Percentiles rank a stretch among this genome's conserved stretches.
Evolutionary conservation across 768 basidiomycete species (phyloP).

Genomic region (Mycena latifolia): DNA sequence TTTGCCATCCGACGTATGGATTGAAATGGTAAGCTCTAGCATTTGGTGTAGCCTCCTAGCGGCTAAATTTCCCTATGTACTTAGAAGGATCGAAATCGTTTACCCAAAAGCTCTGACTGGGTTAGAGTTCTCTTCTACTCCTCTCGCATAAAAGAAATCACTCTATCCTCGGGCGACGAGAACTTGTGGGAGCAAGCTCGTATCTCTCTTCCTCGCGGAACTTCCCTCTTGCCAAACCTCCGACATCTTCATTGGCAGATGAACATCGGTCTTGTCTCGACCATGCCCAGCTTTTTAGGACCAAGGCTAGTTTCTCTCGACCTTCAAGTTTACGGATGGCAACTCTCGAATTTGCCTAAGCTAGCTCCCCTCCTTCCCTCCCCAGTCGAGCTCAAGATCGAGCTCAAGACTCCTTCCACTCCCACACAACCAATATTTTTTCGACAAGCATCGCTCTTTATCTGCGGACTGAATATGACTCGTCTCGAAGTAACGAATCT

Average conservation of each 20-base stretch:
- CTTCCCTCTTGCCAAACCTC: neutral
- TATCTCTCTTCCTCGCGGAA: neutral
- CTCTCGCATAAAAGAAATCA: neutral
- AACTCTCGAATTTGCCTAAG: neutral
- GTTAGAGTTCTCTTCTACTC: neutral
- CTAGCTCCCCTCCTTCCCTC: neutral
- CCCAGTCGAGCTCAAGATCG: too few relatives aligned
- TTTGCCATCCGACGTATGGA: neutral
- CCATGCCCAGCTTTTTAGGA: neutral
- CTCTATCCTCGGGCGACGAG: neutral
- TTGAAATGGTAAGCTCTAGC: neutral
- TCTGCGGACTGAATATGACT: conserved; percentile 1
- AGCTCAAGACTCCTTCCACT: too few relatives aligned
- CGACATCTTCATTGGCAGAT: neutral
- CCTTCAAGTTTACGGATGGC: neutral
- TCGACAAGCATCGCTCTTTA: neutral
- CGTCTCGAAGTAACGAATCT: neutral
- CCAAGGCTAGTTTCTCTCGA: neutral
- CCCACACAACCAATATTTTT: too few relatives aligned
- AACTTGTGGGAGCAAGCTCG: neutral
- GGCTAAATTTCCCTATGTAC: too few relatives aligned
- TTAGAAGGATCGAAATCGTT: neutral
- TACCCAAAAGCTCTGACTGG: neutral
- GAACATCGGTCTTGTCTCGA: neutral
- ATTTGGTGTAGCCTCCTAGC: neutral